Evolutionary conservation across 2,329 filamentous ascomycete species (phyloP).

Genomic region (Colletotrichum tamarilloi): DNA sequence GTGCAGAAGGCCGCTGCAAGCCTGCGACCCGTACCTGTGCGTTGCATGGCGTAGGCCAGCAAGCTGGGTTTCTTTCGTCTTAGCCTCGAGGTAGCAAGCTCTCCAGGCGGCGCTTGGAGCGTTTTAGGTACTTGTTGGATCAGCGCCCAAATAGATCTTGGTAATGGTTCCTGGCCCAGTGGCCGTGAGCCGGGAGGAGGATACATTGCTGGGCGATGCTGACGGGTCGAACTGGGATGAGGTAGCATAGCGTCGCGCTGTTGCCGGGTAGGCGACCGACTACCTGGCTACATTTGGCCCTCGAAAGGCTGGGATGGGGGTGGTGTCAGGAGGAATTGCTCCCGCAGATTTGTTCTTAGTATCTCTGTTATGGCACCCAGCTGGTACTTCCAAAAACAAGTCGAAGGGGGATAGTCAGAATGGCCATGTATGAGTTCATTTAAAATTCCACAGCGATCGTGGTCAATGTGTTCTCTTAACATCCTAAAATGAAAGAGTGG

Average conservation of each 20-base stretch:
- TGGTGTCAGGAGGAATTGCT: neutral
- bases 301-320: neutral
- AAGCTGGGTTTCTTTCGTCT: conserved; percentile 11
- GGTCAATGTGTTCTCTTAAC: neutral
- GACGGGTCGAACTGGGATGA: neutral
- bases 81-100: neutral
- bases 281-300: neutral
- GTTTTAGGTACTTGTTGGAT: neutral
- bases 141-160: conserved; percentile 16
- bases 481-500: neutral
- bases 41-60: conserved; percentile 18
- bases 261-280: neutral
- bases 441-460: neutral
- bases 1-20: conserved; percentile 12
- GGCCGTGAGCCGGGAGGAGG: neutral
- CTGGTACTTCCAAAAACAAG: neutral
- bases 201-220: neutral
- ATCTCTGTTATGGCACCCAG: neutral
- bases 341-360: neutral
- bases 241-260: neutral
- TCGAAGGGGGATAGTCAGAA: neutral
- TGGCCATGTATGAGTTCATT: neutral
- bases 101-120: conserved; percentile 7
- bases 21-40: conserved; percentile 11
- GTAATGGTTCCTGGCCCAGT: neutral